A percentile compares a stretch with the other conserved stretches of the same genome.
Evolutionary conservation across 1,139 yeast species (phyloP).

Genomic region (Barnettozyma hawaiiensis): DNA sequence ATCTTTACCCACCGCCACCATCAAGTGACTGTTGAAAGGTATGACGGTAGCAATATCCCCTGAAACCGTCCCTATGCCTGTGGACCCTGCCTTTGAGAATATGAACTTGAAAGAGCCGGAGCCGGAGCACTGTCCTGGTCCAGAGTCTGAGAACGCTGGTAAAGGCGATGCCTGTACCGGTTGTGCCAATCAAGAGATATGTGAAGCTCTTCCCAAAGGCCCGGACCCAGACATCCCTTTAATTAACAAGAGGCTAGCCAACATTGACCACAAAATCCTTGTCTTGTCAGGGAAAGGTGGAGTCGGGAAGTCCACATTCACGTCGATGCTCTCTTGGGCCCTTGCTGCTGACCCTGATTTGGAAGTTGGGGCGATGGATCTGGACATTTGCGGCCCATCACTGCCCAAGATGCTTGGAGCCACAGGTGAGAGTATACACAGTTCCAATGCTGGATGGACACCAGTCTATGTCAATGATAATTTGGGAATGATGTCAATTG

Average conservation of each 20-base stretch:
- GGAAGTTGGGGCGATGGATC: slow-evolving; percentile 94
- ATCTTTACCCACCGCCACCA: not conserved
- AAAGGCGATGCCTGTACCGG: slow-evolving; percentile 90
- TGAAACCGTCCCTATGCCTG: slow-evolving; percentile 12
- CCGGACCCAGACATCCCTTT: slow-evolving; percentile 91
- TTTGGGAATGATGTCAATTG: slow-evolving; percentile 91
- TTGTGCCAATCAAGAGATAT: slow-evolving; percentile 88
- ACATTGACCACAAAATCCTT: slow-evolving; percentile 74
- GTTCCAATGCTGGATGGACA: slow-evolving; percentile 90
- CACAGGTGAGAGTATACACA: slow-evolving; percentile 78
- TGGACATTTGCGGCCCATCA: slow-evolving; percentile 97
- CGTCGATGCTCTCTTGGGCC: slow-evolving; percentile 95
- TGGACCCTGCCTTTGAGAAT: slow-evolving; percentile 17
- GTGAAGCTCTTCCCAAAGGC: slow-evolving; percentile 85
- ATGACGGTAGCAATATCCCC: slow-evolving; percentile 14
- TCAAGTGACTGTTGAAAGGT: not conserved
- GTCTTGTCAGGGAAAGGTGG: slow-evolving; percentile 97
- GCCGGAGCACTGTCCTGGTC: slow-evolving; percentile 98
- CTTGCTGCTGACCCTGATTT: slow-evolving; percentile 80
- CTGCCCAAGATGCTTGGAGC: slow-evolving; percentile 94
- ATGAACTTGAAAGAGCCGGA: slow-evolving; percentile 42
- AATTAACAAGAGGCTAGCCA: slow-evolving; percentile 62
- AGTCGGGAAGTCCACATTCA: slow-evolving; percentile 94
- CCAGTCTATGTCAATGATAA: slow-evolving; percentile 96
- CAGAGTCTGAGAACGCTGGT: slow-evolving; percentile 91